Percentiles rank a stretch among this genome's conserved stretches.
Conservation (phyloP, 306 rosid species). For the Vicia villosa region DNA sequence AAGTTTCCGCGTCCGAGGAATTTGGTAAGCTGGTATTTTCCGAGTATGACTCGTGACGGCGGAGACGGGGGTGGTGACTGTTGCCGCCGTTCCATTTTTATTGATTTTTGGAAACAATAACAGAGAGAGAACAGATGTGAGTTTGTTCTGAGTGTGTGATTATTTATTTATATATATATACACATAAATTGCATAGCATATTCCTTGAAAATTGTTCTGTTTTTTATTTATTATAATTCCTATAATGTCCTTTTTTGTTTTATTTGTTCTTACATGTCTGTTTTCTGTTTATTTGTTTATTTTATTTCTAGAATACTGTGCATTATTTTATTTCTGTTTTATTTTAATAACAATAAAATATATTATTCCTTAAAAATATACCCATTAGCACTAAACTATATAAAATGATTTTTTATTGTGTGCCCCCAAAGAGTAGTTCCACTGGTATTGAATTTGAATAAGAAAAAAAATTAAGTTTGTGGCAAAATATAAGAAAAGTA, state of each 20-base stretch:
- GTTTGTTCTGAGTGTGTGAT: background rate
- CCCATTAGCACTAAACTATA: too few relatives aligned
- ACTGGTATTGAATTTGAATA: too few relatives aligned
- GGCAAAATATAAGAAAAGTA: too few relatives aligned
- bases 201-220: background rate
- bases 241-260: slow-evolving; percentile 25
- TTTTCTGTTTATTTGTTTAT: background rate
- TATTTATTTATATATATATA: slow-evolving; percentile 23
- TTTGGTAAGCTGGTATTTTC: slow-evolving; percentile 62
- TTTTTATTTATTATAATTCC: background rate
- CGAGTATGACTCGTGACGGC: slow-evolving; percentile 49
- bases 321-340: background rate
- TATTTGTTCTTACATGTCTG: background rate
- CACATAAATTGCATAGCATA: background rate
- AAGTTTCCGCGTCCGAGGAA: slow-evolving; percentile 87
- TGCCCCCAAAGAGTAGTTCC: too few relatives aligned
- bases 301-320: background rate
- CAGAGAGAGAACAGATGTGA: background rate
- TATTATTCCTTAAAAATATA: too few relatives aligned
- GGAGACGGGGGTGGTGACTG: slow-evolving; percentile 36
- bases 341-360: too few relatives aligned
- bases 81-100: slow-evolving; percentile 52
- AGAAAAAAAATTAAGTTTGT: too few relatives aligned
- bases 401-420: too few relatives aligned
- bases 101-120: background rate